Evolutionary conservation across 495 filamentous ascomycete species (phyloP).

Genomic region (Articulospora tetracladia): DNA sequence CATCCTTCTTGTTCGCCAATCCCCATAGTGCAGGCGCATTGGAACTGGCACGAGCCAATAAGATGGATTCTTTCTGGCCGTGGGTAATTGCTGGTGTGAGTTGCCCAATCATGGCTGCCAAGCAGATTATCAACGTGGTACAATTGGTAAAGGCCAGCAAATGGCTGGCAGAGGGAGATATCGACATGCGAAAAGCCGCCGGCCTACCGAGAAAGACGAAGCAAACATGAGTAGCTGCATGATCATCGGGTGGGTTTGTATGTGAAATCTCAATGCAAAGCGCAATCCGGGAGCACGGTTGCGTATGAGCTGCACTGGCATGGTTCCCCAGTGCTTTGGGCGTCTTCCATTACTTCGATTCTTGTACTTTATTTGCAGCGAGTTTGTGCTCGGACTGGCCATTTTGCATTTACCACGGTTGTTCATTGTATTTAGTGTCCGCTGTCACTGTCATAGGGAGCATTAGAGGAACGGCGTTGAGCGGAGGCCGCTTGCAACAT

Average conservation of each 20-base stretch:
- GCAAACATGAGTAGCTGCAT: not conserved
- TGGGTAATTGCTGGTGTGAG: slow-evolving; percentile 85
- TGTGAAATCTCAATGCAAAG: not conserved
- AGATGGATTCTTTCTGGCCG: slow-evolving; percentile 76
- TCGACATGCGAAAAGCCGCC: slow-evolving; percentile 46
- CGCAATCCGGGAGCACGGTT: not conserved
- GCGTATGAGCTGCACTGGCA: slow-evolving; percentile 1
- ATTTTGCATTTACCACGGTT: not conserved
- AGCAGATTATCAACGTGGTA: slow-evolving; percentile 91
- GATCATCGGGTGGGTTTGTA: not conserved
- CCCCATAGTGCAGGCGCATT: slow-evolving; percentile 90
- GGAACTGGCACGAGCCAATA: slow-evolving; percentile 87
- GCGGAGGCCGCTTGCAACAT: not conserved
- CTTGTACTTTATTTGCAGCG: not conserved
- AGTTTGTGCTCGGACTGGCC: not conserved
- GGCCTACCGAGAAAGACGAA: slow-evolving; percentile 46
- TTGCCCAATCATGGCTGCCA: slow-evolving; percentile 80
- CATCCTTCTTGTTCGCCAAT: slow-evolving; percentile 67
- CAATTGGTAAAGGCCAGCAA: slow-evolving; percentile 91
- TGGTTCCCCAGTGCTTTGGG: slow-evolving; percentile 1
- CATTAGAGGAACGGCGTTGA: slow-evolving; percentile 16
- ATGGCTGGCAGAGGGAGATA: slow-evolving; percentile 89
- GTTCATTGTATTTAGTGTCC: slow-evolving; percentile 7
- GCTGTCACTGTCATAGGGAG: slow-evolving; percentile 8
- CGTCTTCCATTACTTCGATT: not conserved